These are phyloP conservation scores for Colletotrichum sidae DNA, from an alignment of 2,329 filamentous ascomycete genomes.

Conservation along the genomic window DNA sequence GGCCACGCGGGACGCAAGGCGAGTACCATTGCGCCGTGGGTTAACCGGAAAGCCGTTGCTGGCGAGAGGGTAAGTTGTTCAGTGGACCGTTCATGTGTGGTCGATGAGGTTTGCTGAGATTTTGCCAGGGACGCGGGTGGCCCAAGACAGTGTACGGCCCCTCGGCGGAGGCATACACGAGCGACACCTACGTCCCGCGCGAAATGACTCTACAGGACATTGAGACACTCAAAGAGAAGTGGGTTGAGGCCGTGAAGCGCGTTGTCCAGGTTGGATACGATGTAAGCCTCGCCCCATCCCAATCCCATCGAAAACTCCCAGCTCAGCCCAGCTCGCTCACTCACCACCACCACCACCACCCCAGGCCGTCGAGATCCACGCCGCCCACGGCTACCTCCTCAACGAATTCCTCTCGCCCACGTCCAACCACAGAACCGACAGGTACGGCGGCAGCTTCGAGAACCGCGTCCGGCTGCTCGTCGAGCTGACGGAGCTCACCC, in stretches of 20 bases:
- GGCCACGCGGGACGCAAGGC: slow-evolving; percentile 75
- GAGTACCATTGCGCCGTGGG: slow-evolving; percentile 65
- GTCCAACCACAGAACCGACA: slow-evolving; percentile 59
- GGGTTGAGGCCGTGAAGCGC: slow-evolving; percentile 62
- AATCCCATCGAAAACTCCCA: too few relatives aligned
- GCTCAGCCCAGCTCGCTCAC: not conserved
- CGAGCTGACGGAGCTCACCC: slow-evolving; percentile 65
- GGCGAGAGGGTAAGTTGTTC: slow-evolving; percentile 49
- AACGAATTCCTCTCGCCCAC: slow-evolving; percentile 57
- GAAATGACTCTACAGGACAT: slow-evolving; percentile 78
- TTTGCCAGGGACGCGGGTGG: slow-evolving; percentile 50
- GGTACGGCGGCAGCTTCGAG: slow-evolving; percentile 58
- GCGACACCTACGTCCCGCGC: slow-evolving; percentile 42
- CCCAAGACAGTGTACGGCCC: slow-evolving; percentile 51
- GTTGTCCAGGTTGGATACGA: slow-evolving; percentile 75
- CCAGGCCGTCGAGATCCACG: slow-evolving; percentile 47
- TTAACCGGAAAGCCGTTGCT: slow-evolving; percentile 63
- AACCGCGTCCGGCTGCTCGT: slow-evolving; percentile 57
- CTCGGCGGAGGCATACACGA: slow-evolving; percentile 39
- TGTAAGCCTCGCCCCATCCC: slow-evolving; percentile 29
- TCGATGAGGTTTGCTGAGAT: not conserved
- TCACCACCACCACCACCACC: not conserved
- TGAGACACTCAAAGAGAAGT: slow-evolving; percentile 69
- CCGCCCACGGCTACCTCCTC: slow-evolving; percentile 60
- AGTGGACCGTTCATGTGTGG: not conserved